Evolutionary conservation across 495 filamentous ascomycete genomes (phyloP), one percentile per base, ranked within the genome.

Genomic region (Penicillium roqueforti): DNA sequence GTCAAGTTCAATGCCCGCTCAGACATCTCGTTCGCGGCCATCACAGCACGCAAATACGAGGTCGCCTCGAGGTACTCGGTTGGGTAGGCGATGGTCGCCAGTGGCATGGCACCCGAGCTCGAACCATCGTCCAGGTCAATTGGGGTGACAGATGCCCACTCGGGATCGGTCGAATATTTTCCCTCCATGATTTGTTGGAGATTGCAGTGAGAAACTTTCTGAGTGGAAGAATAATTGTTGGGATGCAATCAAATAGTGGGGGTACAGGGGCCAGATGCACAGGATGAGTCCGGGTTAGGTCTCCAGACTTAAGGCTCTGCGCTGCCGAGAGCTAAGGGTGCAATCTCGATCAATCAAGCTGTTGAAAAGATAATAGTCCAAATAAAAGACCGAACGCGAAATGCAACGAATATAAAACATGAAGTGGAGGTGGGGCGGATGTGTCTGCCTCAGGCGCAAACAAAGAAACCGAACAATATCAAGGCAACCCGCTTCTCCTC

Each of bases 11-110:
- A 73, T 28, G 84, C 89, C 38, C 93, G 80, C 32, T 85, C 79
- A 14, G 86, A 87, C 74, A 87, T 79, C 69, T 98, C 93, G 67
- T 95, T 88, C 16, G 74, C 74, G 5, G 87, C 85, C 93, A 97
- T 98, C 52, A 96, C 82, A 29, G 93, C 91, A 23, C 93, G 87
- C 43, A 98, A 84, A 69, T 97, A 97, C 18, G 87, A 83, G 76
- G 81, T 88, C 66, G 91, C 88, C 70, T 96, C 91, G 51, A 85
- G 79, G 69, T 97, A 98, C 45, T 91, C 86, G 7, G 84, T 80
- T 0, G 83, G 81, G 68, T 98, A 98, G 39, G 90, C 83, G 63
- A 98, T 98, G 37, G 83, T 82, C 3, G 92, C 93, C 57, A 98
- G 79, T 9, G 92, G 89, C 47, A 76, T 75, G 31, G 81, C 79